Percentiles rank a stretch among this genome's conserved stretches.
These are phyloP conservation scores for Wickerhamomyces chambardii DNA, from an alignment of 805 yeast genomes.

Conservation along the genomic window DNA sequence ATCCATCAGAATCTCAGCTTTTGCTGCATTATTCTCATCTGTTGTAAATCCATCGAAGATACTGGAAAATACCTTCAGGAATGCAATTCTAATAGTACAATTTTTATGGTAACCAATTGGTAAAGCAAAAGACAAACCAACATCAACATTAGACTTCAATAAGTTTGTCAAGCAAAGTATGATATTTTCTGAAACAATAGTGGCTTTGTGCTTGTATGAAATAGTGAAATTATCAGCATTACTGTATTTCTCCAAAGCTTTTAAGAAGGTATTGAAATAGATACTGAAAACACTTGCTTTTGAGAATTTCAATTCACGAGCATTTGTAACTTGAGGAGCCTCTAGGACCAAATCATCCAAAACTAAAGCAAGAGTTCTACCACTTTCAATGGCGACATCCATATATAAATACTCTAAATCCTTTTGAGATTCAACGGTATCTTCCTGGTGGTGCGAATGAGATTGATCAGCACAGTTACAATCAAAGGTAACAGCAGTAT, in stretches of 20 bases:
- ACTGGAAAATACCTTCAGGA: slow-evolving; percentile 68
- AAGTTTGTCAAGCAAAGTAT: slow-evolving; percentile 60
- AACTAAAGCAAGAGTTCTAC: slow-evolving; percentile 45
- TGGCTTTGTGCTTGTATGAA: slow-evolving; percentile 41
- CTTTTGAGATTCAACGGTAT: slow-evolving; percentile 15
- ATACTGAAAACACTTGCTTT: slow-evolving; percentile 59
- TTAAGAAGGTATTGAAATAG: slow-evolving; percentile 52
- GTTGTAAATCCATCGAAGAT: slow-evolving; percentile 34
- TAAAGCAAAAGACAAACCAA: slow-evolving; percentile 66
- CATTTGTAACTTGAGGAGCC: slow-evolving; percentile 44
- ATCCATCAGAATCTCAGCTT: slow-evolving; percentile 13
- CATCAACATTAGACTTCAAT: slow-evolving; percentile 63
- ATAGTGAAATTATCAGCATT: slow-evolving; percentile 24
- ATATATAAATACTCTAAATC: slow-evolving; percentile 40
- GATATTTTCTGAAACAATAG: slow-evolving; percentile 50
- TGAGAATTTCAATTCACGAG: slow-evolving; percentile 41
- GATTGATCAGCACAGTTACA: slow-evolving; percentile 16
- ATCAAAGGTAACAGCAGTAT: slow-evolving; percentile 35
- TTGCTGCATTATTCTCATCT: slow-evolving; percentile 7
- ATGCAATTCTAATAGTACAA: slow-evolving; percentile 55
- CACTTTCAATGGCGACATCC: slow-evolving; percentile 58
- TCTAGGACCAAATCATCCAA: slow-evolving; percentile 52
- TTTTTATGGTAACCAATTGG: slow-evolving; percentile 75
- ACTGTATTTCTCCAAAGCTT: slow-evolving; percentile 30
- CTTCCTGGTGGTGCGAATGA: slow-evolving; percentile 1